Conservation (phyloP, 2,329 filamentous ascomycete genomes). For the Fusarium marasasianum region DNA sequence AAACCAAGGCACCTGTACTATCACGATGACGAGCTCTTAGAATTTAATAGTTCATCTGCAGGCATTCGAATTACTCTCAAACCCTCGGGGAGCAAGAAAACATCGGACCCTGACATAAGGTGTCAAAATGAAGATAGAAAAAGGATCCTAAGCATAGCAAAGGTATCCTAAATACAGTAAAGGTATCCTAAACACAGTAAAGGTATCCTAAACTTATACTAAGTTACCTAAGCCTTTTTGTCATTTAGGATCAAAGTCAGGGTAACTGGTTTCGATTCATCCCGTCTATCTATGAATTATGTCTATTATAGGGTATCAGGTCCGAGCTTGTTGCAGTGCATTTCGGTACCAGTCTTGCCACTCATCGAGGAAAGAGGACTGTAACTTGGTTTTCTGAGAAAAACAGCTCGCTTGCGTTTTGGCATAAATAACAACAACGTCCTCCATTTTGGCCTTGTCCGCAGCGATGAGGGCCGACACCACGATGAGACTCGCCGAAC, state of each 20-base stretch:
- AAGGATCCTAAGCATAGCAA: no score
- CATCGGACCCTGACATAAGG: neutral
- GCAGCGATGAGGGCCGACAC: constrained; percentile 68
- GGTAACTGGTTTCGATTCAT: constrained; percentile 13
- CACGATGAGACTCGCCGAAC: constrained; percentile 74
- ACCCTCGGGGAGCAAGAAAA: neutral
- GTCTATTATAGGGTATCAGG: constrained; percentile 31
- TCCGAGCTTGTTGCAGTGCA: constrained; percentile 50
- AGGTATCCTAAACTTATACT: neutral
- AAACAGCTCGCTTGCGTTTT: constrained; percentile 68
- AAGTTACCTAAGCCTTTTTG: neutral
- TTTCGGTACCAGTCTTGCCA: constrained; percentile 79
- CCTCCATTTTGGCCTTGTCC: constrained; percentile 61
- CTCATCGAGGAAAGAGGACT: constrained; percentile 73
- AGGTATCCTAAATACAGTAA: neutral
- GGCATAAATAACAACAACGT: constrained; percentile 71
- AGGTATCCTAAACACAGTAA: neutral
- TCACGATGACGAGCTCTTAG: constrained; percentile 49
- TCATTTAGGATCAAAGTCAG: neutral
- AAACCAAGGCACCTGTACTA: constrained; percentile 47
- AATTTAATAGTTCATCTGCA: constrained; percentile 48
- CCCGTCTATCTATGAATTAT: constrained; percentile 11
- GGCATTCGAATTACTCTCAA: constrained; percentile 14
- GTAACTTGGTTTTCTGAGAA: constrained; percentile 66
- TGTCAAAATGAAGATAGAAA: neutral